Evolutionary conservation across 1,284 basidiomycete genomes (phyloP), one percentile per base, ranked within the genome.

Genomic region (Inonotus obliquus): DNA sequence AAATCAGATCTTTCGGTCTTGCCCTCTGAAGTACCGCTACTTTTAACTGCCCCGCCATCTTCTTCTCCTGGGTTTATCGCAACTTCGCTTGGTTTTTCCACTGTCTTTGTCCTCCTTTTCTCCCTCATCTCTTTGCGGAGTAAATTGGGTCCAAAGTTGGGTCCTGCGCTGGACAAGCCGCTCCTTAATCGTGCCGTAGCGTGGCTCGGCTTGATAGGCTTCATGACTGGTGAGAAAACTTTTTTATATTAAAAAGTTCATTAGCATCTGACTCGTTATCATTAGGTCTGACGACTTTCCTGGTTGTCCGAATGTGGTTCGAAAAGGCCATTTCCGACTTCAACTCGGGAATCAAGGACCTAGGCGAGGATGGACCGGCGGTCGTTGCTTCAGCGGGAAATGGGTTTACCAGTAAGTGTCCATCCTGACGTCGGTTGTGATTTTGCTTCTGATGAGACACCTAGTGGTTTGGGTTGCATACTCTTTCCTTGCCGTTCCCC

Each of bases 391-490:
- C 74, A n/a, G 77, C 79, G 27, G 81, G 86, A 65, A 91, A 90
- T 67, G 89, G 82, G 9, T 92, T 91, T 67, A 86, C 83, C 57
- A 89, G 89, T 92, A 64, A 70, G 86, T 81, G 10, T 5, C 35
- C 14, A 51, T 13, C 38, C 6, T 57, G 13, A 21, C 47, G 32
- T 44, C 47, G 41, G 53, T 38, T 48, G 32, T 21, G 11, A n/a
- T 29, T 55, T 10, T 61, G 53, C 59, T 37, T 56, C 41, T 49
- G 14, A 59, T n/a, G 45, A 66, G 35, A 62, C 51, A 63, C 32
- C 5, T 60, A 90, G 89, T 91, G 87, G 78, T 85, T 47, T 91
- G 86, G 83, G 83, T 90, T 25, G 87, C 81, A 21, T 90, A 89
- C 66, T 82, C 86, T 1, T 91, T 91, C 72, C 86, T 83, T 63